These are phyloP conservation scores for Daldinia grandis DNA, from an alignment of 495 filamentous ascomycete species.

Conservation along the genomic window DNA sequence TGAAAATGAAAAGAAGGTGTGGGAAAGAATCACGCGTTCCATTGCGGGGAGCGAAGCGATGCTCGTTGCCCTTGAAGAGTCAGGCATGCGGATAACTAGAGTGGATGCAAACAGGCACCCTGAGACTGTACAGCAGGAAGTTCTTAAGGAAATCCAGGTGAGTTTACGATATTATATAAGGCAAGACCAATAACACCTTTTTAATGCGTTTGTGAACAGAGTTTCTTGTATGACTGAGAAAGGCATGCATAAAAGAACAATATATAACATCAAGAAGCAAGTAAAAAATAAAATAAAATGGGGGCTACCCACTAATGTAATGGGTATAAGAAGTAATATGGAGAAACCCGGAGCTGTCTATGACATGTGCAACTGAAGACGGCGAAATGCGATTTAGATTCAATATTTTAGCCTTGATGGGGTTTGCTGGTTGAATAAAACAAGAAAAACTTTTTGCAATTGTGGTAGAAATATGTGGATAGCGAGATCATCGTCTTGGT, in stretches of 20 bases:
- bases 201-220: neutral
- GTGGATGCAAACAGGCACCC: slow-evolving; percentile 20
- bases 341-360: neutral
- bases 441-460: neutral
- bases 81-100: slow-evolving; percentile 7
- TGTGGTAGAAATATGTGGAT: neutral
- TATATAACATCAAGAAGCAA: no score
- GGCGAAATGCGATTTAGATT: neutral
- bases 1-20: neutral
- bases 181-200: neutral
- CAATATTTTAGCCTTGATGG: neutral
- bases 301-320: no score
- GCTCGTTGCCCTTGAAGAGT: slow-evolving; percentile 24
- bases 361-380: slow-evolving; percentile 3
- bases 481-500: neutral
- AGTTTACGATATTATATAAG: neutral
- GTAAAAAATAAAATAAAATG: no score
- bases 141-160: slow-evolving; percentile 7
- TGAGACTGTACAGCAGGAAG: slow-evolving; percentile 13
- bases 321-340: no score
- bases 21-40: slow-evolving; percentile 11
- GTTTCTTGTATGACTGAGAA: neutral
- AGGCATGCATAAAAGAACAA: no score
- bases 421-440: neutral
- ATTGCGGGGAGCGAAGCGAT: slow-evolving; percentile 14